phyloP scores from a whole-genome alignment of 164 flowering plant genomes.

The Nymphaea thermarum region DNA sequence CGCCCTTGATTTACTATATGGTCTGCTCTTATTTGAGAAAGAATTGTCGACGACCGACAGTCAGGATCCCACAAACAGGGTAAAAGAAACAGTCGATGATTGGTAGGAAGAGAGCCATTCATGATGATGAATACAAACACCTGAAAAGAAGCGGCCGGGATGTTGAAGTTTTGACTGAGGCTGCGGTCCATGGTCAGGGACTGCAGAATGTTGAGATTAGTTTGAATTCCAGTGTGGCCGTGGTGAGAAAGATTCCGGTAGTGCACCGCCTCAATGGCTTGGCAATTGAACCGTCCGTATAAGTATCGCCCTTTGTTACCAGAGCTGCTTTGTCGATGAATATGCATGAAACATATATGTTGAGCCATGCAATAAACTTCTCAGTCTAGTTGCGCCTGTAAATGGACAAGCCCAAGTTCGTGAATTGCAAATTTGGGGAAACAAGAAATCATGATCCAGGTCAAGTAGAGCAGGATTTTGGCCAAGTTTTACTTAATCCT shows the following conservation, averaged over 20 bases:
- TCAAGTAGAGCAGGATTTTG: no score
- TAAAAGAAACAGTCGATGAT: conserved; percentile 31
- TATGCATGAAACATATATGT: conserved; percentile 16
- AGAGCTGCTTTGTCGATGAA: conserved; percentile 49
- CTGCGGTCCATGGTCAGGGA: conserved; percentile 56
- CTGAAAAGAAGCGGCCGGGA: conserved; percentile 47
- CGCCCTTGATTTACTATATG: conserved; percentile 47
- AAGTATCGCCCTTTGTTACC: conserved; percentile 20
- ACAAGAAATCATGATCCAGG: no score
- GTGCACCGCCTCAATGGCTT: no score
- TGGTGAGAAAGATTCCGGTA: no score
- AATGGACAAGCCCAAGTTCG: no score
- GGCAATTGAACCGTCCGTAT: conserved; percentile 16
- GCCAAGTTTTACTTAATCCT: no score
- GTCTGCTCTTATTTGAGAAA: conserved; percentile 47
- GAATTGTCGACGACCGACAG: conserved; percentile 22
- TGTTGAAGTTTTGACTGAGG: conserved; percentile 33
- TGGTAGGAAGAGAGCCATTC: conserved; percentile 25
- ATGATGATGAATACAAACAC: conserved; percentile 20
- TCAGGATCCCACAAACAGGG: conserved; percentile 30
- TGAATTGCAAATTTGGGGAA: no score
- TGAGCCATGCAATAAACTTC: no score
- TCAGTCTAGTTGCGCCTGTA: no score
- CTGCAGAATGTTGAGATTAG: conserved; percentile 38
- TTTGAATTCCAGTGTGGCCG: no score